Base-by-base conservation (phyloP, 768 basidiomycete species). In the Pleurotus eryngii region DNA sequence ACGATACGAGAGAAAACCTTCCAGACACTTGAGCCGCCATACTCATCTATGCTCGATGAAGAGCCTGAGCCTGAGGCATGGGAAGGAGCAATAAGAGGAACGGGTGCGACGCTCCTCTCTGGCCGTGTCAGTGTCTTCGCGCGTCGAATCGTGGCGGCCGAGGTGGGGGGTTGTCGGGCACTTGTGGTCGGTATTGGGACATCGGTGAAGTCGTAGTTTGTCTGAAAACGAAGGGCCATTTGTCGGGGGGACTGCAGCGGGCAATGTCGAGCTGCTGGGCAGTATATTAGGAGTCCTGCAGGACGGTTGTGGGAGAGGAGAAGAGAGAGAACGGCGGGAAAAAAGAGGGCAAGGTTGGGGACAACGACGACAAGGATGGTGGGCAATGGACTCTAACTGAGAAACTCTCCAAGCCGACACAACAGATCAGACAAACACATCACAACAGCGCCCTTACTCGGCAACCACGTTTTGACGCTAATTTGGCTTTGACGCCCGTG, bases 41-140 rank as follows among this genome's bases (percentile, higher is more conserved):
- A 79, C 57, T 74, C 71, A 54, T 79, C 73, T 53, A 64, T 40
- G 42, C 45, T 46, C 53, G 64, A 49, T 49, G 71, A 59, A 47
- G 74, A 57, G 60, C 74, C 70, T 26, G 78, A 68, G 0, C 72
- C 65, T 57, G 76, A 74, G 39, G 75, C 70, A 1, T 79, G 74
- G 8, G 86, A 83, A 5, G 95, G 93, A 56, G 91, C 93, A 60
- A 99, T 95, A 66, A 99, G 87, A 4, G 96, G 95, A 14, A 90
- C 89, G 37, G 95, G 92, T 3, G 94, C 94, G 49, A 98, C 91
- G 67, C 91, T 81, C 57, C 97, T 86, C 76, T 99, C 97, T 66
- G 97, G 97, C 58, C 93, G 83, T 50, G 92, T 98, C 63, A 99
- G 86, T 5, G 97, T 99, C 79, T 98, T 99, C 68, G 91, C 92